A percentile compares a stretch with the other conserved stretches of the same genome.
Evolutionary conservation across 2,329 filamentous ascomycete species (phyloP).

Genomic region (Colletotrichum theobromicola): DNA sequence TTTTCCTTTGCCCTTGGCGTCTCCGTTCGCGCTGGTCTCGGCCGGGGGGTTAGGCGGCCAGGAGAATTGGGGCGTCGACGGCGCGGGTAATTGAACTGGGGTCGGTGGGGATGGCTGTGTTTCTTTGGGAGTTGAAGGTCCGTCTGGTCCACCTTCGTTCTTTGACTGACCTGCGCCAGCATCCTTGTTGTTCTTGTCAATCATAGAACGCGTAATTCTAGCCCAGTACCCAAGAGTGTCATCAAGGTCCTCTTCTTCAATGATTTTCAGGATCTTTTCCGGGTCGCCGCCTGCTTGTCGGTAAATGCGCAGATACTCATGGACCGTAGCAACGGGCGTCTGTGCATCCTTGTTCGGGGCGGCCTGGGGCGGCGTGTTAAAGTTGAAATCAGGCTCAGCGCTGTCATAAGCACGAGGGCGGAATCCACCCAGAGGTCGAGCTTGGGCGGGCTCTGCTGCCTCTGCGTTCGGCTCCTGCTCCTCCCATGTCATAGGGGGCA

Average conservation of each 20-base stretch:
- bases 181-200: conserved; percentile 22
- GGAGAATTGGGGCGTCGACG: conserved; percentile 21
- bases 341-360: background rate
- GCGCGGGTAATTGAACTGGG: conserved; percentile 13
- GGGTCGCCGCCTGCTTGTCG: conserved; percentile 64
- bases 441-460: background rate
- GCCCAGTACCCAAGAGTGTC: conserved; percentile 66
- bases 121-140: background rate
- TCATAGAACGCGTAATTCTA: conserved; percentile 46
- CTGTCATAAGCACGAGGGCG: background rate
- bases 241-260: conserved; percentile 63
- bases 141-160: background rate
- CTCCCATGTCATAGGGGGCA: background rate
- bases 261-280: conserved; percentile 63
- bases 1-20: conserved; percentile 26
- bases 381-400: background rate
- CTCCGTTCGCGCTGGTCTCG: background rate
- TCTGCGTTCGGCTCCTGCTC: background rate
- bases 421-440: background rate
- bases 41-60: background rate
- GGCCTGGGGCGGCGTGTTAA: background rate
- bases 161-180: background rate
- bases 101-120: background rate
- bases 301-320: conserved; percentile 61
- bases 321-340: conserved; percentile 32